Conservation (phyloP, 2,329 filamentous ascomycete genomes). For the Beauveria varroae region DNA sequence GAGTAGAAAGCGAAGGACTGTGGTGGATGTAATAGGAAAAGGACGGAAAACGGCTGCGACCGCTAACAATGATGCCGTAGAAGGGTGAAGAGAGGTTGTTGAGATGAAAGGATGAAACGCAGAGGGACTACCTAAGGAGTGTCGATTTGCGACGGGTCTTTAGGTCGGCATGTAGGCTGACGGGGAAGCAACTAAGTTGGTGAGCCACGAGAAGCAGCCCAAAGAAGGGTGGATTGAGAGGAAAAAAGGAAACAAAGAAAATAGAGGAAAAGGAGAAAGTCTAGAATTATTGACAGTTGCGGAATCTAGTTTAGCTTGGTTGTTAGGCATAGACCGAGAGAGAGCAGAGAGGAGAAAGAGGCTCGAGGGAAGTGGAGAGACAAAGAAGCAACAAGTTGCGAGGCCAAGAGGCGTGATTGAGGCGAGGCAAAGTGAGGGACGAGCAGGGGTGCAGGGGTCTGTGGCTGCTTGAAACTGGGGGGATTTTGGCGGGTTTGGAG, state of each 20-base stretch:
- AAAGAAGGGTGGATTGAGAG: neutral
- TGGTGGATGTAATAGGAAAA: neutral
- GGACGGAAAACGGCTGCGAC: neutral
- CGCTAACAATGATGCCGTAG: neutral
- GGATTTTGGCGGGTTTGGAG: neutral
- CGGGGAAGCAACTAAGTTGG: neutral
- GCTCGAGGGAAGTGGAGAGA: neutral
- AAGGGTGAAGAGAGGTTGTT: neutral
- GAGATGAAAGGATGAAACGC: slow-evolving; percentile 5
- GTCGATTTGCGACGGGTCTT: neutral
- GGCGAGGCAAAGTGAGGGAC: neutral
- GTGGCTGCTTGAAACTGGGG: slow-evolving; percentile 7
- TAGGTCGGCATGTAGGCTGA: neutral
- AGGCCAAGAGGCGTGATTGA: neutral
- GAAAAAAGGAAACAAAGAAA: neutral
- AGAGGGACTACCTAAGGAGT: neutral
- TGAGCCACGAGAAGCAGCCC: neutral
- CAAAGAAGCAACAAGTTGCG: neutral
- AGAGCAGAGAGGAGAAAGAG: too few relatives aligned
- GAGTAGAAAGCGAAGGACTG: neutral
- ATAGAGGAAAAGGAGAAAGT: neutral
- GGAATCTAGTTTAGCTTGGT: too few relatives aligned
- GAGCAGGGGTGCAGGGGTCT: slow-evolving; percentile 1
- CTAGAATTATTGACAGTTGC: too few relatives aligned
- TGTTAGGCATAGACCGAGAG: too few relatives aligned